Evolutionary conservation across 1,139 yeast species (phyloP), one percentile per base, ranked within the genome.

Genomic region (Geotrichum histeridarum): DNA sequence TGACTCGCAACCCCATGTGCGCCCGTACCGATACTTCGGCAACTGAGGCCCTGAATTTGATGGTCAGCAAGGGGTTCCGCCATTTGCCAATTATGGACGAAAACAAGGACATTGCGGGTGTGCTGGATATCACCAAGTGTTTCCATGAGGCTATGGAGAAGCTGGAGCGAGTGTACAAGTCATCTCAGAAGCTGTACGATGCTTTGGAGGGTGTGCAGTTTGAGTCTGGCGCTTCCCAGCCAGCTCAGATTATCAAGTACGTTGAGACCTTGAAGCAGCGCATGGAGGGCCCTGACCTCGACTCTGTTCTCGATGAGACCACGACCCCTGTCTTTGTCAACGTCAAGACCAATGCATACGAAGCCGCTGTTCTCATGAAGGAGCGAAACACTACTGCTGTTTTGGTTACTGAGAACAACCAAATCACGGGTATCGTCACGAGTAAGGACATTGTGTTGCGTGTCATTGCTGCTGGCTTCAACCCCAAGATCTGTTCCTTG

Each of bases 111-210:
- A 83, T 89, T 57, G 84, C 84, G 8, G 96, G 96, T 48, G 91
- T 89, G 7, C 74, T 89, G 61, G 96, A 89, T 69, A 88, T 89
- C 60, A 88, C 96, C 49, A 86, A 84, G 68, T 88, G 95, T 63
- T 89, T 88, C 67, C 88, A 87, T 57, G 95, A 88, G 67, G 95
- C 94, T 46, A 89, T 89, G 95, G 88, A 84, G 64, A 86, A 84
- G 67, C 75, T 89, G 54, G 95, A 89, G 67, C 77, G 93, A 61
- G 84, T 88, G 73, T 88, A 86, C 64, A 82, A 82, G 53, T 80
- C 86, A 11, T 84, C 93, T 0, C 81, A 83, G 64, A 85, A 84
- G 64, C 74, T 89, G 50, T 83, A 83, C 66, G 95, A 88, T 65
- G 96, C 95, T 0, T 76, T 89, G 59, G 94, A 86, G 64, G 84